Base-by-base conservation (phyloP, 2,329 filamentous ascomycete genomes). In the Ramichloridium luteum region DNA sequence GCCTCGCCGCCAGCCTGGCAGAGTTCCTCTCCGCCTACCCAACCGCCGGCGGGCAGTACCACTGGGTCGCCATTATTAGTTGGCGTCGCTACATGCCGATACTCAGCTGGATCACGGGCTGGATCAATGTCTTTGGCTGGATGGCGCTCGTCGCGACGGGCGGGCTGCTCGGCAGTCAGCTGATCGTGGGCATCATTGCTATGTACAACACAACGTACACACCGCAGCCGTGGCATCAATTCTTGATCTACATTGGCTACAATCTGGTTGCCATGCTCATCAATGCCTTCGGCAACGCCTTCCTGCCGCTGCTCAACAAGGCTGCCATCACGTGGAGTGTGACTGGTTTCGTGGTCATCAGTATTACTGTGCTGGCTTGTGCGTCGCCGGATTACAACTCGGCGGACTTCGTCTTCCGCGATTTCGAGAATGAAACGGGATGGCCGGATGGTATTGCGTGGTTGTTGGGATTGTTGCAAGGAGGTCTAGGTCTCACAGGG, bases 51-150 rank as follows among this genome's bases (percentile, higher is more conserved):
- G 50, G 49, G 5, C 41, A 74, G 70, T 82, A 83, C 42, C 75
- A 82, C 49, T 82, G 77, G 78, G 78, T 76, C 3, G 75, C 77
- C 33, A 62, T 72, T 30, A 59, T 82, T 39, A 65, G 69, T 17
- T 76, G 73, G 62, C 63, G 66, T 36, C 58, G 56, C 34, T 77
- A 67, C 63, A 68, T 71, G 12, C 70, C 73, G 0, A 59, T 72
- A 27, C n/a, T 23, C 8, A 23, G 20, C 20, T 23, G 20, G 16
- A 68, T 74, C 28, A 81, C 77, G 0, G 78, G 78, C 16, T 83
- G 77, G 77, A 80, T 76, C 52, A 78, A 76, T 45, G 69, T 74
- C 22, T 73, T 73, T n/a, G 77, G 76, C 11, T 82, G 77, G 74
- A 74, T 80, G 45, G 71, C 72, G 6, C 56, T 83, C 32, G 74